Conservation (phyloP, 148 eudicot genomes). For the Camellia granthamiana region DNA sequence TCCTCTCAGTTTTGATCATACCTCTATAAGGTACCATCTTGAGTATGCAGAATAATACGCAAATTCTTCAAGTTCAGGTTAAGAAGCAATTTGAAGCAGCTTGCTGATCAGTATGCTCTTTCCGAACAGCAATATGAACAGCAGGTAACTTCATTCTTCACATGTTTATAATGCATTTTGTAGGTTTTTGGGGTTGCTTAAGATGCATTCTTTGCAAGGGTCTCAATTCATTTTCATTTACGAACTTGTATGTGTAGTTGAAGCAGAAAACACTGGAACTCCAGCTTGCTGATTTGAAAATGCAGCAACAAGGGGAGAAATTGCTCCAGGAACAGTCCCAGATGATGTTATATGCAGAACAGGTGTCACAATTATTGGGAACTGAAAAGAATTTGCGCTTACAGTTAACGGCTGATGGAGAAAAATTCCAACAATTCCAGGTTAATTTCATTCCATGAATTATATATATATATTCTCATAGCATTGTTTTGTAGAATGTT, state of each 20-base stretch:
- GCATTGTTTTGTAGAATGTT: neutral
- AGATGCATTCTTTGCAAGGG: neutral
- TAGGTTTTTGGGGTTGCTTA: neutral
- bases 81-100: conserved; percentile 81
- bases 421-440: conserved; percentile 97
- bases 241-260: conserved; percentile 51
- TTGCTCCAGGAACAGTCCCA: conserved; percentile 75
- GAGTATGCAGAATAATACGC: neutral
- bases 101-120: conserved; percentile 83
- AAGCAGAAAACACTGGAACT: conserved; percentile 87
- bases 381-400: conserved; percentile 84
- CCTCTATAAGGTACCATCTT: conserved; percentile 5
- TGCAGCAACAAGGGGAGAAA: conserved; percentile 80
- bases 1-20: neutral
- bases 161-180: neutral
- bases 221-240: neutral
- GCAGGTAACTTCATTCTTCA: conserved; percentile 45
- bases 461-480: neutral
- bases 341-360: conserved; percentile 81
- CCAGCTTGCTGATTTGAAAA: conserved; percentile 89
- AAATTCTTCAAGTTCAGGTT: conserved; percentile 50
- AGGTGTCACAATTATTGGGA: conserved; percentile 73
- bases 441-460: conserved; percentile 27
- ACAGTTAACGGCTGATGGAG: conserved; percentile 92
- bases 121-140: conserved; percentile 78